These are phyloP conservation scores for Infundibulicybe gibba DNA, from an alignment of 768 basidiomycete species.

Conservation along the genomic window DNA sequence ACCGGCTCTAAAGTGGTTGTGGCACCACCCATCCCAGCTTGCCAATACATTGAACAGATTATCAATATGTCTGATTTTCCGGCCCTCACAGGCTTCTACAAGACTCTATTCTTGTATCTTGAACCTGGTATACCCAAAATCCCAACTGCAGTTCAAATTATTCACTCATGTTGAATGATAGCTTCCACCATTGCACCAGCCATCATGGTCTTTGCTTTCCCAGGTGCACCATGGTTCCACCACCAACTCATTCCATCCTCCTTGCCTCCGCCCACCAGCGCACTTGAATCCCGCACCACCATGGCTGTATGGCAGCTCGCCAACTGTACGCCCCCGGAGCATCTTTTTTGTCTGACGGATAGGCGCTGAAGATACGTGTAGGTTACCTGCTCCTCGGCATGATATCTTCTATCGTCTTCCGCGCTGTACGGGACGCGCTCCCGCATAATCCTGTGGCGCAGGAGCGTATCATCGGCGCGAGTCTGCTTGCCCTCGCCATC, in stretches of 20 bases:
- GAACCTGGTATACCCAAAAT: conserved; percentile 49
- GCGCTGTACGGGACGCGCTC: conserved; percentile 60
- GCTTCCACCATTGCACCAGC: conserved; percentile 34
- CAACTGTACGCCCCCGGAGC: conserved; percentile 43
- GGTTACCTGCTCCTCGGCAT: conserved; percentile 41
- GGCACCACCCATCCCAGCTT: no score
- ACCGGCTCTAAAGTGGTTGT: no score
- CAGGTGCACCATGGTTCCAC: conserved; percentile 67
- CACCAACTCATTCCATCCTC: conserved; percentile 55
- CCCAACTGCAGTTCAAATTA: not conserved
- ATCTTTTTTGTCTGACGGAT: not conserved
- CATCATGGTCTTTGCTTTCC: conserved; percentile 45
- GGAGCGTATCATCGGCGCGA: conserved; percentile 64
- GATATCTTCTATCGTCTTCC: conserved; percentile 63
- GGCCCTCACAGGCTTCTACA: conserved; percentile 63
- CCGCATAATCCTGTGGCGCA: conserved; percentile 55
- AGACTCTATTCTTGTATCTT: conserved; percentile 57
- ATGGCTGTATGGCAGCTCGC: conserved; percentile 69
- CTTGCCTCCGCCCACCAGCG: conserved; percentile 21
- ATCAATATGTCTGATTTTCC: conserved; percentile 37
- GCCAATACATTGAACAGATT: no score
- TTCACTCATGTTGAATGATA: conserved; percentile 5
- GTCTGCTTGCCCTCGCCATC: conserved; percentile 58
- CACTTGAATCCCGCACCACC: conserved; percentile 44
- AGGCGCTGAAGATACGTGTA: conserved; percentile 5